phyloP scores from a whole-genome alignment of 495 filamentous ascomycete genomes.

The Lasiosphaeriaceae sp. region DNA sequence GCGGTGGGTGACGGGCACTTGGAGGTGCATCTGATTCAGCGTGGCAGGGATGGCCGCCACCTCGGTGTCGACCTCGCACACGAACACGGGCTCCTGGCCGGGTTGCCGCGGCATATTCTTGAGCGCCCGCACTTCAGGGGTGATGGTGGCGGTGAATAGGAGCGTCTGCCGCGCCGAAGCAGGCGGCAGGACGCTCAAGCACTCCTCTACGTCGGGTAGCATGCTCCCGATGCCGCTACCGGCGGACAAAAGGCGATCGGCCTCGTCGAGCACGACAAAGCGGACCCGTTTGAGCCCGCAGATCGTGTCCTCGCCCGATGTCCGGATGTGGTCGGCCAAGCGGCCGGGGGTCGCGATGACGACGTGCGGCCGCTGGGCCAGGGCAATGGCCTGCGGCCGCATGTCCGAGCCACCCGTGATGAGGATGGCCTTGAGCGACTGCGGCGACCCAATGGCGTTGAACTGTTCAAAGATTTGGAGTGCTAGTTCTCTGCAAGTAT shows the following conservation, averaged over 20 bases:
- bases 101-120: constrained; percentile 66
- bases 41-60: constrained; percentile 70
- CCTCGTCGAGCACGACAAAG: constrained; percentile 93
- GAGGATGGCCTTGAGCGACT: constrained; percentile 78
- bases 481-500: constrained; percentile 67
- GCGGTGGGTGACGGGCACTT: constrained; percentile 81
- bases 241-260: constrained; percentile 79
- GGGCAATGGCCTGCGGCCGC: constrained; percentile 79
- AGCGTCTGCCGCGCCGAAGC: constrained; percentile 72
- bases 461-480: constrained; percentile 95
- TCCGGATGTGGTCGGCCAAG: constrained; percentile 88
- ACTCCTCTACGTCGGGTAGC: constrained; percentile 89
- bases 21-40: constrained; percentile 77
- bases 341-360: constrained; percentile 94
- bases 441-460: constrained; percentile 80
- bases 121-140: constrained; percentile 82
- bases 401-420: constrained; percentile 91
- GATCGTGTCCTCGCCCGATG: constrained; percentile 85
- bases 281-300: constrained; percentile 69
- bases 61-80: constrained; percentile 82
- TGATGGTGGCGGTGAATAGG: constrained; percentile 96
- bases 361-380: constrained; percentile 78
- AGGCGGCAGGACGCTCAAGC: constrained; percentile 73
- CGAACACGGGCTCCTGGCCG: constrained; percentile 70
- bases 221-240: constrained; percentile 66